Evolutionary conservation across 257 asterid species (phyloP).

Genomic region (Solanum okadae): DNA sequence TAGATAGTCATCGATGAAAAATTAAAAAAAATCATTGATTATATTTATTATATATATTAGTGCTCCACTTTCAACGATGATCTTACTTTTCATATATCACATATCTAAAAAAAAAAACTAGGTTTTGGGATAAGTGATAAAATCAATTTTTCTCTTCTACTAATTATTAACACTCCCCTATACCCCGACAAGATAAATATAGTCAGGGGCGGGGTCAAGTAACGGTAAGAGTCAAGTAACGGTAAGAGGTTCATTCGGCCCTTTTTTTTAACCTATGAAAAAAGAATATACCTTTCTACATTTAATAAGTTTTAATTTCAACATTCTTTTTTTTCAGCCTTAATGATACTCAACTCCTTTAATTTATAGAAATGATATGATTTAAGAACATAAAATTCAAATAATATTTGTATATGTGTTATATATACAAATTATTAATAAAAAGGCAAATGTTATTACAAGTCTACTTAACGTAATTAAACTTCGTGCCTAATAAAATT

Average conservation of each 20-base stretch:
- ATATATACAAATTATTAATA: too few relatives aligned
- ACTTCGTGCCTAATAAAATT: not conserved
- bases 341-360: not conserved
- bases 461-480: not conserved
- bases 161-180: not conserved
- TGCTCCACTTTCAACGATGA: not conserved
- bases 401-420: not conserved
- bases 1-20: not conserved
- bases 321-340: too few relatives aligned
- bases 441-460: too few relatives aligned
- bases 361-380: not conserved
- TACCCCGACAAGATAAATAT: not conserved
- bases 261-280: too few relatives aligned
- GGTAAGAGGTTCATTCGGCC: too few relatives aligned
- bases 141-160: not conserved
- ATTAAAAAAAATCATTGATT: too few relatives aligned
- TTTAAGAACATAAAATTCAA: not conserved
- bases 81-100: not conserved
- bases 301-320: too few relatives aligned
- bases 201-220: not conserved
- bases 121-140: not conserved
- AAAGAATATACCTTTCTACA: too few relatives aligned
- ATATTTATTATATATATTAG: not conserved
- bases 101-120: too few relatives aligned
- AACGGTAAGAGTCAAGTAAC: not conserved